Percentiles rank a stretch among this genome's conserved stretches.
Evolutionary conservation across 805 yeast species (phyloP).

Genomic region (Cyberlindnera mississippiensis): DNA sequence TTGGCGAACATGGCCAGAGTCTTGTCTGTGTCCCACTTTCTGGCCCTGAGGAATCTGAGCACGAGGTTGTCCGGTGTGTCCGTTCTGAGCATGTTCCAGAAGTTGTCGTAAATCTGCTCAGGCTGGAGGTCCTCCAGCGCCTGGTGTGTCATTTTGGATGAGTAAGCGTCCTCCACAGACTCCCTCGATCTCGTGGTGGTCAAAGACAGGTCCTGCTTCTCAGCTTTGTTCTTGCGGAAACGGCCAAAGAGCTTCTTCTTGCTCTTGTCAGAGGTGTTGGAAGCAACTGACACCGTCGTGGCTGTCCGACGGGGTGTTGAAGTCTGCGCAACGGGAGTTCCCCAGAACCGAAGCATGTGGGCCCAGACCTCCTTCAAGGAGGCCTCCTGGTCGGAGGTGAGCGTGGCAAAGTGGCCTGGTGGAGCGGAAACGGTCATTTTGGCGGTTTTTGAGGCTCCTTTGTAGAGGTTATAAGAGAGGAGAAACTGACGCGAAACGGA

Average conservation of each 20-base stretch:
- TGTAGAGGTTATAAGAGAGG: too few species aligned
- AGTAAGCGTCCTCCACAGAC: constrained; percentile 30
- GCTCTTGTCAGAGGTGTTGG: constrained; percentile 12
- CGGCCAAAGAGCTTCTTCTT: constrained; percentile 28
- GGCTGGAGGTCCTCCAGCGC: constrained; percentile 51
- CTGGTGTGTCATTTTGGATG: constrained; percentile 41
- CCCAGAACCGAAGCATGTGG: constrained; percentile 55
- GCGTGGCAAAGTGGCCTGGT: constrained; percentile 42
- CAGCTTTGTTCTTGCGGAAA: constrained; percentile 21
- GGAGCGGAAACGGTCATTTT: constrained; percentile 19
- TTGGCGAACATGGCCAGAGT: constrained; percentile 67
- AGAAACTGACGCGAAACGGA: too few species aligned
- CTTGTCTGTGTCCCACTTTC: constrained; percentile 76
- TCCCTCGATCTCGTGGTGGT: constrained; percentile 28
- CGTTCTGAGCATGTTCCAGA: constrained; percentile 61
- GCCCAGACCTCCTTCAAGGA: constrained; percentile 71
- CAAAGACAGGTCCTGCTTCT: constrained; percentile 17
- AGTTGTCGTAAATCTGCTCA: constrained; percentile 43
- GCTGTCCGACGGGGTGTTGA: constrained; percentile 14
- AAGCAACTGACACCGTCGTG: constrained; percentile 5
- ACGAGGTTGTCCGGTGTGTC: constrained; percentile 80
- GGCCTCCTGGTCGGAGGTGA: constrained; percentile 55
- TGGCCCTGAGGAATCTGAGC: constrained; percentile 77
- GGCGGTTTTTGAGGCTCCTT: too few species aligned
- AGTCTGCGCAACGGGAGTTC: constrained; percentile 34